Conservation (phyloP, 371 early-diverging fungal genomes). For the Syncephalastrum racemosum region DNA sequence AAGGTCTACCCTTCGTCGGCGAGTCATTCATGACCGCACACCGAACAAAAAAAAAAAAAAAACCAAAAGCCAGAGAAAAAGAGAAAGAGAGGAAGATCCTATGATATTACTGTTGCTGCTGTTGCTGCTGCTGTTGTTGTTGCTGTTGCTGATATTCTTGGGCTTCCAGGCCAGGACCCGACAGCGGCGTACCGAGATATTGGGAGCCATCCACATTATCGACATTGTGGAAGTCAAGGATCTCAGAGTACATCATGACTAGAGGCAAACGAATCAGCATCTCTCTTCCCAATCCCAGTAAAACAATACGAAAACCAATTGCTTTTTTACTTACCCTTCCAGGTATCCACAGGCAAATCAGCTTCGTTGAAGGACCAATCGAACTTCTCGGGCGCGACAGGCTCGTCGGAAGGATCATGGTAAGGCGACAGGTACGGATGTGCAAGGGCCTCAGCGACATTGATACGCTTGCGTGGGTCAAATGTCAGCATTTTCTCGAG, state of each 20-base stretch:
- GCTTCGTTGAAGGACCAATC: constrained; percentile 96
- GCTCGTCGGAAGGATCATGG: constrained; percentile 95
- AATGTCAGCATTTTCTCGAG: constrained; percentile 90
- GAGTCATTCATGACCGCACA: no score
- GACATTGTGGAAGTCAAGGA: constrained; percentile 67
- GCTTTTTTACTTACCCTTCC: constrained; percentile 66
- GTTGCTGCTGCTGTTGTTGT: constrained; percentile 1
- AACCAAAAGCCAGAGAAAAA: no score
- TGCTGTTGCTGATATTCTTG: constrained; percentile 34
- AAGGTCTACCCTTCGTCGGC: no score
- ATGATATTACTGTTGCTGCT: no score
- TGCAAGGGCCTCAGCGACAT: constrained; percentile 82
- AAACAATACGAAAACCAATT: no score
- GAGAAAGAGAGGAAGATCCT: no score
- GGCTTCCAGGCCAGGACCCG: constrained; percentile 35
- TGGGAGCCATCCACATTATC: constrained; percentile 44
- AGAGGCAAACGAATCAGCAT: neutral
- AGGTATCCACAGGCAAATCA: constrained; percentile 84
- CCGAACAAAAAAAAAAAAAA: no score
- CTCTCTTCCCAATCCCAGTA: neutral
- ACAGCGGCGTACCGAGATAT: constrained; percentile 45
- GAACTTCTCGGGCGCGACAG: constrained; percentile 76
- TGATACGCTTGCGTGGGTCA: constrained; percentile 91
- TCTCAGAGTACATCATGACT: constrained; percentile 74
- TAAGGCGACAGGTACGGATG: constrained; percentile 90